Evolutionary conservation across 371 early-diverging fungal genomes (phyloP).

Genomic region (Batrachochytrium dendrobatidis): DNA sequence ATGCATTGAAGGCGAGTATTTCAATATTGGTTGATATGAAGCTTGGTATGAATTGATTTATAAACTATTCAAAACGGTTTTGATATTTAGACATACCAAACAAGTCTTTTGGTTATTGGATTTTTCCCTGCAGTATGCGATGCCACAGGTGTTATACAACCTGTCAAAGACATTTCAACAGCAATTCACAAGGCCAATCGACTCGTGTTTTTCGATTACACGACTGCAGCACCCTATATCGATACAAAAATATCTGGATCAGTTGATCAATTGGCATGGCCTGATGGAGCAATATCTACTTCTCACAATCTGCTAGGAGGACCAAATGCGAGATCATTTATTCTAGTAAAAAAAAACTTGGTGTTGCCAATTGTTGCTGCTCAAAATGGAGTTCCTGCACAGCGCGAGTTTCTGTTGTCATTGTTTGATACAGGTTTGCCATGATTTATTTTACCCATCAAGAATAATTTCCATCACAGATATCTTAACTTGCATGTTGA

Average conservation of each 20-base stretch:
- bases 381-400: not conserved
- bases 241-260: constrained; percentile 1
- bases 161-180: constrained; percentile 1
- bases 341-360: not conserved
- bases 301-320: constrained; percentile 19
- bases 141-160: constrained; percentile 8
- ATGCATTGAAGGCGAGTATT: no score
- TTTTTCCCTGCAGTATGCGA: constrained; percentile 17
- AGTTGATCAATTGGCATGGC: not conserved
- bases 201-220: constrained; percentile 14
- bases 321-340: constrained; percentile 11
- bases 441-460: no score
- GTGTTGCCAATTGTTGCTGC: not conserved
- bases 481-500: no score
- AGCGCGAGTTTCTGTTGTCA: not conserved
- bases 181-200: constrained; percentile 8
- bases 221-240: constrained; percentile 9
- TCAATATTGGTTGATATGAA: no score
- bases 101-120: constrained; percentile 4
- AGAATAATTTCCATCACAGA: no score
- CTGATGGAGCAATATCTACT: constrained; percentile 9
- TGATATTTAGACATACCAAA: not conserved
- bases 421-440: no score
- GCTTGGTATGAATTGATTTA: no score
- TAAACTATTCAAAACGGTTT: no score